Percentiles rank a stretch among this genome's conserved stretches.
Conservation (phyloP, 345 rosid genomes). For the Cardamine chenopodiifolia region DNA sequence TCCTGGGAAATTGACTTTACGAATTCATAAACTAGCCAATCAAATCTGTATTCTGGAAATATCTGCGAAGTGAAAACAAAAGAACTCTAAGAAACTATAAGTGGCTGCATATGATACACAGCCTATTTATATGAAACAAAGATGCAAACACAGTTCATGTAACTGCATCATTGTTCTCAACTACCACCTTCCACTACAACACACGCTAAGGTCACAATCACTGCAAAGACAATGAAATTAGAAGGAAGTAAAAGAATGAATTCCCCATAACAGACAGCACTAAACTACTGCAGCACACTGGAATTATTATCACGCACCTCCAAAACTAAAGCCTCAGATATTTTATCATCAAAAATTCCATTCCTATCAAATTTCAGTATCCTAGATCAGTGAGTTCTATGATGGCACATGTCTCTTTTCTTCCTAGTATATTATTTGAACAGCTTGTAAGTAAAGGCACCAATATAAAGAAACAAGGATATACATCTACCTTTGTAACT, state of each 20-base stretch:
- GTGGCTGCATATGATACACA: constrained; percentile 2
- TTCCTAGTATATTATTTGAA: neutral
- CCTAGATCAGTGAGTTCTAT: constrained; percentile 4
- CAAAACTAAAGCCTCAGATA: neutral
- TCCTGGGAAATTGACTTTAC: constrained; percentile 62
- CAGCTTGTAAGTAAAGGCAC: constrained; percentile 25
- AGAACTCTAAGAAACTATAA: constrained; percentile 1
- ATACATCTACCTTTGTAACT: constrained; percentile 55
- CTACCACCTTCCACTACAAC: constrained; percentile 15
- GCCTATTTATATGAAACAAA: neutral
- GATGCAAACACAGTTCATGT: constrained; percentile 20
- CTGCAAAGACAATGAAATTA: neutral
- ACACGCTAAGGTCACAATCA: constrained; percentile 14
- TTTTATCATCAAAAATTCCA: neutral
- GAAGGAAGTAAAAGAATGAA: neutral
- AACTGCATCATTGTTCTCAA: constrained; percentile 2
- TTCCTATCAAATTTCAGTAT: neutral
- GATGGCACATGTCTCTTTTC: neutral
- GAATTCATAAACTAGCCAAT: constrained; percentile 78
- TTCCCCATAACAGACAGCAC: neutral
- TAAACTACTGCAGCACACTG: neutral
- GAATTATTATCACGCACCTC: neutral
- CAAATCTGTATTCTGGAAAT: constrained; percentile 84
- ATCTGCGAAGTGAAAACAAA: constrained; percentile 51
- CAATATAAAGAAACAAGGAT: constrained; percentile 2